Evolutionary conservation across 768 basidiomycete species (phyloP).

Genomic region (Gymnopilus dilepis): DNA sequence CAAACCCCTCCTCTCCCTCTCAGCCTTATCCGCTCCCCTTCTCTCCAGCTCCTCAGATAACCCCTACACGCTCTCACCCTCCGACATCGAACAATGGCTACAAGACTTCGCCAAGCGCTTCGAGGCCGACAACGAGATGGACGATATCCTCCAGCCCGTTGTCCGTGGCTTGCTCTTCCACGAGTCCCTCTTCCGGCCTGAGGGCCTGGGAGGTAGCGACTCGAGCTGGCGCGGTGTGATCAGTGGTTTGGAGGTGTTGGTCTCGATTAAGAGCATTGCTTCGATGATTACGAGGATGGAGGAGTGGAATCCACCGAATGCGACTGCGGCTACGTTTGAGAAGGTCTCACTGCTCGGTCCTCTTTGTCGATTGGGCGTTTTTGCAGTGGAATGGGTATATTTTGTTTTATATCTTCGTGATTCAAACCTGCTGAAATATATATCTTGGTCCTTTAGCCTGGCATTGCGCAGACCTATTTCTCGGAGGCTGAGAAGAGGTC

Average conservation of each 20-base stretch:
- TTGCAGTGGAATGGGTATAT: slow-evolving; percentile 87
- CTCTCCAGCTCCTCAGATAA: slow-evolving; percentile 50
- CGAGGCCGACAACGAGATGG: slow-evolving; percentile 78
- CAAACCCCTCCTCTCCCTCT: slow-evolving; percentile 77
- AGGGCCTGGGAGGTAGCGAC: slow-evolving; percentile 75
- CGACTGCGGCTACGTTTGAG: slow-evolving; percentile 69
- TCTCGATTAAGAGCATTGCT: slow-evolving; percentile 84
- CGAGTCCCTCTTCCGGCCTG: slow-evolving; percentile 63
- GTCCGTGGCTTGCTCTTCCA: slow-evolving; percentile 67
- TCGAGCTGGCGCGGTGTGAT: slow-evolving; percentile 87
- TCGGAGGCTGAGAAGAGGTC: slow-evolving; percentile 81
- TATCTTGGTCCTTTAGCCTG: slow-evolving; percentile 55
- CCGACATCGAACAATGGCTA: slow-evolving; percentile 81
- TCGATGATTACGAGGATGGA: slow-evolving; percentile 76
- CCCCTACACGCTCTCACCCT: slow-evolving; percentile 58
- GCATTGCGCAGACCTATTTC: slow-evolving; percentile 80
- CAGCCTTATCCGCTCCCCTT: slow-evolving; percentile 71
- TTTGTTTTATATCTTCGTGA: slow-evolving; percentile 4
- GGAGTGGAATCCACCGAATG: slow-evolving; percentile 71
- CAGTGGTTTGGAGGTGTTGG: slow-evolving; percentile 79
- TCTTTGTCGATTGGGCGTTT: slow-evolving; percentile 81
- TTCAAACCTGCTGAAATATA: not conserved
- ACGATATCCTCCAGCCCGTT: slow-evolving; percentile 79
- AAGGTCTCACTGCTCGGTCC: slow-evolving; percentile 78
- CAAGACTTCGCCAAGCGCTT: slow-evolving; percentile 85